Evolutionary conservation across 345 rosid genomes (phyloP), one percentile per base, ranked within the genome.

Genomic region (Isatis tinctoria): DNA sequence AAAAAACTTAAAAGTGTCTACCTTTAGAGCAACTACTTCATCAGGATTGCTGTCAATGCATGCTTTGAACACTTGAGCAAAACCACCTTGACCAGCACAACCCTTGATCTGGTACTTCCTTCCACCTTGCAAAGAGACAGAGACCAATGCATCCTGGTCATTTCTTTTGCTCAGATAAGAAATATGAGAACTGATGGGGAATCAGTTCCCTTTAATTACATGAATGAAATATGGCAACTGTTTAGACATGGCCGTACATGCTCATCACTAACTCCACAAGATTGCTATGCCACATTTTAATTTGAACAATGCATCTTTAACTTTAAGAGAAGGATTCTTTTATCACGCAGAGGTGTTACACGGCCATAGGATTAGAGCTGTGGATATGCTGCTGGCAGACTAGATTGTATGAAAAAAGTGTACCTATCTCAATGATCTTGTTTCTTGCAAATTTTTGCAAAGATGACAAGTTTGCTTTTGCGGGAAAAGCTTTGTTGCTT

Each of bases 61-160:
- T 41, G 97, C 97, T 83, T 86, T 95, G 82, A 84, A 95, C 53
- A 92, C 96, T 85, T 82, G 84, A 73, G 93, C 97, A 87, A 95
- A 95, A 60, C 87, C 90, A 80, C 99, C 99, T 74, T 87, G 82
- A 67, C 97, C 99, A 44, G 99, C 96, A 74, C 90, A 87, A n/a
- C 99, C 99, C 83, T 90, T 92, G 81, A 95, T 85, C 79, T 86
- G 97, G 88, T 92, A 92, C 83, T 88, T 90, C 83, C 70, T 86
- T 82, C 91, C 86, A 76, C 97, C 99, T 95, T 71, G 45, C 64
- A 81, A 56, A 53, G 63, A 65, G 28, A 61, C 56, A 83, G 49
- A 11, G 43, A 65, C 32, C 51, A 64, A 26, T 36, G 51, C 10
- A 20, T 48, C 43, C 7, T 30, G 36, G 17, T n/a, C 2, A 41